phyloP scores from a whole-genome alignment of 345 rosid species.

The Pugionium dolabratum region DNA sequence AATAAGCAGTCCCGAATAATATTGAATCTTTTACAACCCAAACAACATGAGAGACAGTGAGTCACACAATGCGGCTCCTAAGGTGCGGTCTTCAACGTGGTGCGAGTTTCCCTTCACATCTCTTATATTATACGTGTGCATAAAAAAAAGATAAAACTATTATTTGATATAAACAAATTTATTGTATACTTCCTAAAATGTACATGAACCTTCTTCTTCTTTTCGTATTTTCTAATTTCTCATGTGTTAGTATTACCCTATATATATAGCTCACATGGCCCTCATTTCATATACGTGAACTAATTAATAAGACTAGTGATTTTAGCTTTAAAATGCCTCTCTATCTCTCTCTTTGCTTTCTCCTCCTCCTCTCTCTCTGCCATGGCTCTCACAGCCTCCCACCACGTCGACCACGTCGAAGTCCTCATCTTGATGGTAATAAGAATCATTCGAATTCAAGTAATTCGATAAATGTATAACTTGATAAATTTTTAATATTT shows the following conservation, averaged over 20 bases:
- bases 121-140: slow-evolving; percentile 18
- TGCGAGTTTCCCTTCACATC: slow-evolving; percentile 10
- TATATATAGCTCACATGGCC: slow-evolving; percentile 23
- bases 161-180: too few relatives aligned
- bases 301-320: slow-evolving; percentile 4
- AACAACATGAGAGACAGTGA: slow-evolving; percentile 34
- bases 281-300: slow-evolving; percentile 21
- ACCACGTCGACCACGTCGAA: slow-evolving; percentile 25
- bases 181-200: slow-evolving; percentile 1
- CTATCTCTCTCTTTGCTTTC: slow-evolving; percentile 36
- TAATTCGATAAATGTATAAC: too few relatives aligned
- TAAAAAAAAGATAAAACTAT: too few relatives aligned
- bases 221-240: not conserved
- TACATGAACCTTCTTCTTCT: slow-evolving; percentile 14
- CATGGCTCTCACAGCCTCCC: slow-evolving; percentile 28
- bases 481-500: too few relatives aligned
- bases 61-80: slow-evolving; percentile 37
- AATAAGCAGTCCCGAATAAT: too few relatives aligned
- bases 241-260: slow-evolving; percentile 5
- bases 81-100: slow-evolving; percentile 40
- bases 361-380: slow-evolving; percentile 31
- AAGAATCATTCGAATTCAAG: not conserved
- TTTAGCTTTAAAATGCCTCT: slow-evolving; percentile 26
- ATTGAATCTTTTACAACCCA: too few relatives aligned
- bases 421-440: slow-evolving; percentile 41